Evolutionary conservation across 106 monocot genomes (phyloP).

Genomic region (Apostasia ramifera): DNA sequence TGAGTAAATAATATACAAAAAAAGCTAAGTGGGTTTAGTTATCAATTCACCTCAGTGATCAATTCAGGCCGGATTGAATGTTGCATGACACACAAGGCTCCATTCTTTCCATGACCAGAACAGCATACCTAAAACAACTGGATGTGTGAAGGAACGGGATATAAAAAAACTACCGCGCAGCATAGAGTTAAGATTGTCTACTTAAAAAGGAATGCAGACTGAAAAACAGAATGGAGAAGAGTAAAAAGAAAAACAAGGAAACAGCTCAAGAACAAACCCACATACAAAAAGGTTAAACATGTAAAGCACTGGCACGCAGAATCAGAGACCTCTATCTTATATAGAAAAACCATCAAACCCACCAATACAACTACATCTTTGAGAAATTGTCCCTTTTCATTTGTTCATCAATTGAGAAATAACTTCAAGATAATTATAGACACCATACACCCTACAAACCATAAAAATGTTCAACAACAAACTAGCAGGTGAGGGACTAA

Average conservation of each 20-base stretch:
- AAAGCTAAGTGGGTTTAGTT: neutral
- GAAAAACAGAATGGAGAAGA: neutral
- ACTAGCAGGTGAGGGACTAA: too few relatives aligned
- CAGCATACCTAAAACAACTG: conserved; percentile 64
- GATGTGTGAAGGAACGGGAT: neutral
- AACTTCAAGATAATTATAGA: too few relatives aligned
- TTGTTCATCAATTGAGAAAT: too few relatives aligned
- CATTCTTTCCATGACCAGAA: conserved; percentile 98
- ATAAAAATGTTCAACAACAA: too few relatives aligned
- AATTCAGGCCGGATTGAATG: conserved; percentile 88
- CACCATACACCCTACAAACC: too few relatives aligned
- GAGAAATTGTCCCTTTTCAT: too few relatives aligned
- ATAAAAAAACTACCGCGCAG: neutral
- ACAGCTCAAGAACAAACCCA: neutral
- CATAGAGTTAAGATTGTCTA: too few relatives aligned
- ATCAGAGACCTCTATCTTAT: too few relatives aligned
- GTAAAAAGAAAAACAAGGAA: neutral
- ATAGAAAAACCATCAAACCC: too few relatives aligned
- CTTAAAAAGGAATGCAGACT: neutral
- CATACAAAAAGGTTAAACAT: neutral
- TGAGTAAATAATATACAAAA: too few relatives aligned
- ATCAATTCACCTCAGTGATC: conserved; percentile 70
- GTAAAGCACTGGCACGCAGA: neutral
- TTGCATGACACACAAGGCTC: conserved; percentile 77
- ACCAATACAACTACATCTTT: too few relatives aligned